Conservation (phyloP, 129 eudicot genomes). For the Flaveria linearis region DNA sequence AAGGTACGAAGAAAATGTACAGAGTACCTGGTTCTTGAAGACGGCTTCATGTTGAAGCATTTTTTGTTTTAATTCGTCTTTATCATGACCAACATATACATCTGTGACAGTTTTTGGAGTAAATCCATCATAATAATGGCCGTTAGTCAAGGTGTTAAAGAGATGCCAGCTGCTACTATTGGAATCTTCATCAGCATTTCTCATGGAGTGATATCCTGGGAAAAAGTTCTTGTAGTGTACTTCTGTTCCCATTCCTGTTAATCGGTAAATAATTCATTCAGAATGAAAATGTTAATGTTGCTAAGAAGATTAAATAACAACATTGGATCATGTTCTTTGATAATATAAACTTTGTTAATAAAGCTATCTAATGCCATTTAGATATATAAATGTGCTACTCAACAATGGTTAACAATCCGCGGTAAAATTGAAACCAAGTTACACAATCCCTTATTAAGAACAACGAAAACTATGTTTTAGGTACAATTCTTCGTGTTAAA, state of each 20-base stretch:
- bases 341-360: neutral
- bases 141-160: conserved; percentile 50
- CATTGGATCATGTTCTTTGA: neutral
- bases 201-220: conserved; percentile 81
- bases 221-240: conserved; percentile 65
- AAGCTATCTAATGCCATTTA: neutral
- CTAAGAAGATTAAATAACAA: neutral
- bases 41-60: conserved; percentile 91
- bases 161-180: conserved; percentile 77
- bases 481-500: neutral
- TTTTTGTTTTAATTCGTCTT: conserved; percentile 73
- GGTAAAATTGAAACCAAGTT: neutral
- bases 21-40: conserved; percentile 73
- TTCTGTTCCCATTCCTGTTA: conserved; percentile 91
- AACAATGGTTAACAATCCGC: neutral
- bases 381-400: neutral
- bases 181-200: conserved; percentile 79
- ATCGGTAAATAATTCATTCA: neutral
- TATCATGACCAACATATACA: conserved; percentile 55
- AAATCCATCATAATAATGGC: conserved; percentile 68
- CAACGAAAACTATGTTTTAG: neutral
- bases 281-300: neutral
- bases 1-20: conserved; percentile 1
- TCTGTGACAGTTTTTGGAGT: conserved; percentile 51
- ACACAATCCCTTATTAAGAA: conserved; percentile 4